Conservation (phyloP, 1,284 basidiomycete genomes). For the Porogramme epimiltina region DNA sequence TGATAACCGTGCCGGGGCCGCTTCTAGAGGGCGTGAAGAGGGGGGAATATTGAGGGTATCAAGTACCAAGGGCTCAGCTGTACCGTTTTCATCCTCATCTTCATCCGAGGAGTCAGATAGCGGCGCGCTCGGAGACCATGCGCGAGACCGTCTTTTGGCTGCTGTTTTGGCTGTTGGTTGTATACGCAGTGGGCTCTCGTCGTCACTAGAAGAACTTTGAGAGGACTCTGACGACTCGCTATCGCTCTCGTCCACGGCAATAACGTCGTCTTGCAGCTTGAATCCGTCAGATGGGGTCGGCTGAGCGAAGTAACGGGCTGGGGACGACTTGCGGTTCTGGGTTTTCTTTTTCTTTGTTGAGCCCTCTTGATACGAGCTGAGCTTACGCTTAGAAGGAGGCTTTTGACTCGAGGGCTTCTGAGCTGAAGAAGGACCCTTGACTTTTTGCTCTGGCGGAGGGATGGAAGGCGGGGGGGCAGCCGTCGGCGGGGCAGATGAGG, state of each 20-base stretch:
- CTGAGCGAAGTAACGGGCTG: conserved; percentile 38
- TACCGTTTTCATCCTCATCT: conserved; percentile 35
- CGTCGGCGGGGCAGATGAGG: conserved; percentile 8
- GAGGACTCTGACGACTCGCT: conserved; percentile 30
- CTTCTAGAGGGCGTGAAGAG: too few relatives aligned
- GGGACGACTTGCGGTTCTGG: conserved; percentile 25
- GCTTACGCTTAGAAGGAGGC: conserved; percentile 35
- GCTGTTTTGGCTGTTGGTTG: neutral
- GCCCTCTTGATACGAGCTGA: conserved; percentile 19
- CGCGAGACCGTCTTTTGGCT: conserved; percentile 29
- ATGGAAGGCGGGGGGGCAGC: conserved; percentile 14
- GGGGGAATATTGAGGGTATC: neutral
- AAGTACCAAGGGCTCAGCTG: conserved; percentile 12
- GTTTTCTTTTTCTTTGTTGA: conserved; percentile 34
- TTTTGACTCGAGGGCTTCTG: conserved; percentile 21
- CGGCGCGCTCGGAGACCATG: conserved; percentile 58
- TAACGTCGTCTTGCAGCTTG: conserved; percentile 38
- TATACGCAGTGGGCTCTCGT: conserved; percentile 22
- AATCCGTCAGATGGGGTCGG: conserved; percentile 32
- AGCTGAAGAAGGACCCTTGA: conserved; percentile 3
- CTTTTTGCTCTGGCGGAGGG: conserved; percentile 11
- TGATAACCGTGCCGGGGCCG: conserved; percentile 33
- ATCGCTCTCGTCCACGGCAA: conserved; percentile 39
- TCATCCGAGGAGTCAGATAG: conserved; percentile 56
- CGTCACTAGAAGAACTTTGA: conserved; percentile 23